Conservation (phyloP, 768 basidiomycete genomes). For the Crassisporium funariophilum region DNA sequence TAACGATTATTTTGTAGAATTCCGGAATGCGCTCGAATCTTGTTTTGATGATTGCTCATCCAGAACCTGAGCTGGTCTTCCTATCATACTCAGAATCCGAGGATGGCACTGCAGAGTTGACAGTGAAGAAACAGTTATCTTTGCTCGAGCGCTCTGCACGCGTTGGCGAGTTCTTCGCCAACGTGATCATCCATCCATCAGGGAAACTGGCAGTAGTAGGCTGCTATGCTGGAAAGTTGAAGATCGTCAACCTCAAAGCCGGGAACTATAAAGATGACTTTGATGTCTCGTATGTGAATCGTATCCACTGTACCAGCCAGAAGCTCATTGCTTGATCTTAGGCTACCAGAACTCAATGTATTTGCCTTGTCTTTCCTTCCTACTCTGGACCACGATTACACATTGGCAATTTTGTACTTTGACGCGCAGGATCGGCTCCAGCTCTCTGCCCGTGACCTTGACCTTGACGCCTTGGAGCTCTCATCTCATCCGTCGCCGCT, state of each 20-base stretch:
- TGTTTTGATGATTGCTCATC: constrained; percentile 73
- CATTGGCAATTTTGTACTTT: constrained; percentile 67
- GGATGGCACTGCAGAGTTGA: constrained; percentile 37
- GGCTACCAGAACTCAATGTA: constrained; percentile 69
- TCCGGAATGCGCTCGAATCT: constrained; percentile 50
- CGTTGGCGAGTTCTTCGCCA: constrained; percentile 70
- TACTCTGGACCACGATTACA: constrained; percentile 41
- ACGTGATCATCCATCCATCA: constrained; percentile 65
- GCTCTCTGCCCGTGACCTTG: constrained; percentile 60
- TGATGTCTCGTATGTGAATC: constrained; percentile 59
- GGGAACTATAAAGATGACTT: constrained; percentile 59
- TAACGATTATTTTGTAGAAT: too few species aligned
- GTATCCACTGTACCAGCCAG: not conserved
- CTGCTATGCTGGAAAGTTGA: constrained; percentile 72
- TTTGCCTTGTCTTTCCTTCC: constrained; percentile 67
- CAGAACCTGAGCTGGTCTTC: constrained; percentile 71
- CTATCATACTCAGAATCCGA: constrained; percentile 49
- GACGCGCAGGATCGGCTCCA: constrained; percentile 67
- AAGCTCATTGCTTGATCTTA: constrained; percentile 25
- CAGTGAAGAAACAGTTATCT: constrained; percentile 45
- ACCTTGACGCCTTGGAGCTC: constrained; percentile 50
- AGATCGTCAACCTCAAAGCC: constrained; percentile 56
- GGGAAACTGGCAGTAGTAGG: constrained; percentile 63
- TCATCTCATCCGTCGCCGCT: constrained; percentile 47
- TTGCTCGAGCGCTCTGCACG: constrained; percentile 61